Evolutionary conservation across 768 basidiomycete genomes (phyloP), one percentile per base, ranked within the genome.

Genomic region (Suillus spraguei): DNA sequence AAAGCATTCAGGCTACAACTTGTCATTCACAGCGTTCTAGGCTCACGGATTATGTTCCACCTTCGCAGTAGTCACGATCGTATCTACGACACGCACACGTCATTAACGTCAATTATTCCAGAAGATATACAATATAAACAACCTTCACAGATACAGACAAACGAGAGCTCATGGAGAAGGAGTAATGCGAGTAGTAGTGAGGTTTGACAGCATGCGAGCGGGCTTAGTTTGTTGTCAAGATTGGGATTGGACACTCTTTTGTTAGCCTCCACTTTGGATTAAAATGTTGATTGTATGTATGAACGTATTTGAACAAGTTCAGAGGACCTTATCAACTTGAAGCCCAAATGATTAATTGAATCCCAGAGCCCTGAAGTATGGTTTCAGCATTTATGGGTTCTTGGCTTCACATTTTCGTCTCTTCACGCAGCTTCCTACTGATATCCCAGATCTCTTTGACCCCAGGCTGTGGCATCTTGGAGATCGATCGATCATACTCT

Each of bases 21-120:
- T 38, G 74, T 69, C 1, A 41, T 73, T 39, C 72, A 74, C 16
- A 54, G 72, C 32, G 52, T 76, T 14, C 66, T 73, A 11, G 65
- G 70, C 38, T 68, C 64, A 53, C 66, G 74, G 24, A 76, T 73
- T 24, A 69, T 73, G 38, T 76, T 73, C 67, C 70, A 67, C 47
- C 72, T 76, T 5, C 65, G 60, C 28, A 50, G 66, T 32, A 70
- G 68, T 35, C 66, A 70, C 41, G 49, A 35, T 46, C 44, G 58
- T 20, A 4, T 4, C 17, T 14, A 41, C 17, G 39, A 58, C 24
- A 28, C 2, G 11, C 20, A 33, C 20, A 13, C 33, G 3, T 8
- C 39, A 20, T 13, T 24, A 4, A 5, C 5, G 5, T 2, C 3
- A 9, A 28, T 41, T 3, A 0, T 10, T 2, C 6, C 24, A 11